A percentile compares a stretch with the other conserved stretches of the same genome.
Conservation (phyloP, 768 basidiomycete species). For the Pisolithus microcarpus region DNA sequence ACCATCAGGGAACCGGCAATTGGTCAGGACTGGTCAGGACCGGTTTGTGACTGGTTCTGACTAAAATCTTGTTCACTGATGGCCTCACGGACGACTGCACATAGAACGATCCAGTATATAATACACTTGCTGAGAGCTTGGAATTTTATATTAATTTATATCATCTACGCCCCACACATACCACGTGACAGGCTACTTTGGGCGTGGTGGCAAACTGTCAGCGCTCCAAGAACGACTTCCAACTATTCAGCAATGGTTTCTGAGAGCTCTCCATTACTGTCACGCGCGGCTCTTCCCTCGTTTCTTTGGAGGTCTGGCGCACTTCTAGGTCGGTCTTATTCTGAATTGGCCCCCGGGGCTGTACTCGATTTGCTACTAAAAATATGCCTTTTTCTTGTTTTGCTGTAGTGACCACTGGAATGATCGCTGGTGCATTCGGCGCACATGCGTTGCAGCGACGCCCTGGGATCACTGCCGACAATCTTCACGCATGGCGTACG, state of each 20-base stretch:
- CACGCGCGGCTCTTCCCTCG: slow-evolving; percentile 7
- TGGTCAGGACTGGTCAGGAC: no score
- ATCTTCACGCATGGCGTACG: slow-evolving; percentile 53
- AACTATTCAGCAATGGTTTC: neutral
- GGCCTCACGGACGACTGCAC: no score
- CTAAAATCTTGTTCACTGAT: no score
- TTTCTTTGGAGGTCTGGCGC: slow-evolving; percentile 40
- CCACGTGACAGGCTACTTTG: no score
- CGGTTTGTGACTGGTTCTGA: no score
- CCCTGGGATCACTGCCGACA: slow-evolving; percentile 42
- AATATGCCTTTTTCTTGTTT: neutral
- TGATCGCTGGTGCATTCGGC: slow-evolving; percentile 62
- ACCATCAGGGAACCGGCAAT: no score
- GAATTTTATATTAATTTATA: no score
- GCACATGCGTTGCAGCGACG: slow-evolving; percentile 51
- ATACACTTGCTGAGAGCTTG: no score
- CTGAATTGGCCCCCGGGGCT: neutral
- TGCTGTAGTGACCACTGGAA: slow-evolving; percentile 37
- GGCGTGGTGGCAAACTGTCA: neutral
- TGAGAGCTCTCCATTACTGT: slow-evolving; percentile 22
- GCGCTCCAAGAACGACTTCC: neutral
- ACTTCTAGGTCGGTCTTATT: slow-evolving; percentile 29
- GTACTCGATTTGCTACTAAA: neutral
- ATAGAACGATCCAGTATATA: no score
- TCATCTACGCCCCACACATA: no score